Evolutionary conservation across 805 yeast species (phyloP).

Genomic region (Grigorovia humatica): DNA sequence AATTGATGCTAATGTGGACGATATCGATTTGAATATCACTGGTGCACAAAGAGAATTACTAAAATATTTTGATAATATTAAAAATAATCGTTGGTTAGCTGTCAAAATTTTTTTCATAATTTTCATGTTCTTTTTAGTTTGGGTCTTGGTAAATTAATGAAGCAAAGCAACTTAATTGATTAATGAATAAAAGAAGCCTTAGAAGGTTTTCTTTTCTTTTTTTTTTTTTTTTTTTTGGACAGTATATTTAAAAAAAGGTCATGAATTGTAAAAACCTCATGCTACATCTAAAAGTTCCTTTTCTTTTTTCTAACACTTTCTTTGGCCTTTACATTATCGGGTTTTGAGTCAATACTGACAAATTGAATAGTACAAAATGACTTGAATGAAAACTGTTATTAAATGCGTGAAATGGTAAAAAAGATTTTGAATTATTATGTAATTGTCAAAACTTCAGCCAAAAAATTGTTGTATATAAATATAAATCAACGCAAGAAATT

Average conservation of each 20-base stretch:
- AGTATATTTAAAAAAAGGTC: no score
- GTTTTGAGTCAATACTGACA: neutral
- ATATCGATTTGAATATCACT: slow-evolving; percentile 73
- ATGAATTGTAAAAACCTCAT: no score
- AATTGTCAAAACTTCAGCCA: no score
- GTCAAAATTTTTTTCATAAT: slow-evolving; percentile 81
- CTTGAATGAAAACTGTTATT: neutral
- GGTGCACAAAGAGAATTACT: slow-evolving; percentile 93
- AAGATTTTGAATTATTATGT: no score
- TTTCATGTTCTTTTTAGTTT: slow-evolving; percentile 60
- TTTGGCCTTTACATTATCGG: neutral
- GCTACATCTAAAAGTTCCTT: no score
- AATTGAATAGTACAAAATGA: neutral
- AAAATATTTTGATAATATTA: slow-evolving; percentile 78
- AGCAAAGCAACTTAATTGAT: neutral
- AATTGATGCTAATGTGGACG: slow-evolving; percentile 91
- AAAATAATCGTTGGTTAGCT: slow-evolving; percentile 88
- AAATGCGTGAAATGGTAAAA: no score
- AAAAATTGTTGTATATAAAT: no score
- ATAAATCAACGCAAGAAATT: no score
- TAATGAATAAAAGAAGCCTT: neutral
- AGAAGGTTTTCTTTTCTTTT: no score
- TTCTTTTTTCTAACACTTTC: no score
- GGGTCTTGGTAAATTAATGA: slow-evolving; percentile 63
- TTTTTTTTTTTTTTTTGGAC: no score